Conservation (phyloP, 1,284 basidiomycete genomes). For the Thelephora terrestris region DNA sequence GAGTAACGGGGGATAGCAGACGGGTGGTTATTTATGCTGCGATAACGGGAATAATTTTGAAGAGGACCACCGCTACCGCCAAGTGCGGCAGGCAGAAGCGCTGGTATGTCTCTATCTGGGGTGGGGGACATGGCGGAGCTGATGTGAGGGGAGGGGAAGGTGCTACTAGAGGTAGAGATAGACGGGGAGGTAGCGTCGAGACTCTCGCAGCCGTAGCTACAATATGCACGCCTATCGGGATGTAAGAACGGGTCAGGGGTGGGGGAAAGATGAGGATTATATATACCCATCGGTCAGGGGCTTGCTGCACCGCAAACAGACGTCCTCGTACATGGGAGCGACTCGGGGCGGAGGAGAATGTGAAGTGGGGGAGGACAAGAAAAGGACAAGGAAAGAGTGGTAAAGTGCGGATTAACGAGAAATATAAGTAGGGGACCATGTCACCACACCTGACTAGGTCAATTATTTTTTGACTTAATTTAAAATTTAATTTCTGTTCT, state of each 20-base stretch:
- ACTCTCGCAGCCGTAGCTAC: slow-evolving; percentile 59
- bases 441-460: no score
- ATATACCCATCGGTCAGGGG: slow-evolving; percentile 49
- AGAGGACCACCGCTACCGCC: slow-evolving; percentile 32
- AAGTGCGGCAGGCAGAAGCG: slow-evolving; percentile 47
- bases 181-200: slow-evolving; percentile 56
- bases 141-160: slow-evolving; percentile 56
- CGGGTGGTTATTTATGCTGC: slow-evolving; percentile 19
- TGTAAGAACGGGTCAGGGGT: slow-evolving; percentile 14
- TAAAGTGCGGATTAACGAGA: no score
- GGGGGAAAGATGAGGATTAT: slow-evolving; percentile 9
- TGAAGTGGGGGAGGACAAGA: neutral
- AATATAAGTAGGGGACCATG: no score
- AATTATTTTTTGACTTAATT: neutral
- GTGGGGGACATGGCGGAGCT: slow-evolving; percentile 36
- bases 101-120: slow-evolving; percentile 36
- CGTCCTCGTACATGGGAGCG: slow-evolving; percentile 58
- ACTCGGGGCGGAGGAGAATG: neutral
- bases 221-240: slow-evolving; percentile 52
- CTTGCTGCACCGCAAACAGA: slow-evolving; percentile 60
- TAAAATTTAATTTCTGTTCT: neutral
- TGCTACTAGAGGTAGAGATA: slow-evolving; percentile 53
- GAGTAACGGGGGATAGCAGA: slow-evolving; percentile 40
- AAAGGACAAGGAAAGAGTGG: no score
- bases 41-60: slow-evolving; percentile 19